Base-by-base conservation (phyloP, 257 asterid genomes). In the Solanum piurae region DNA sequence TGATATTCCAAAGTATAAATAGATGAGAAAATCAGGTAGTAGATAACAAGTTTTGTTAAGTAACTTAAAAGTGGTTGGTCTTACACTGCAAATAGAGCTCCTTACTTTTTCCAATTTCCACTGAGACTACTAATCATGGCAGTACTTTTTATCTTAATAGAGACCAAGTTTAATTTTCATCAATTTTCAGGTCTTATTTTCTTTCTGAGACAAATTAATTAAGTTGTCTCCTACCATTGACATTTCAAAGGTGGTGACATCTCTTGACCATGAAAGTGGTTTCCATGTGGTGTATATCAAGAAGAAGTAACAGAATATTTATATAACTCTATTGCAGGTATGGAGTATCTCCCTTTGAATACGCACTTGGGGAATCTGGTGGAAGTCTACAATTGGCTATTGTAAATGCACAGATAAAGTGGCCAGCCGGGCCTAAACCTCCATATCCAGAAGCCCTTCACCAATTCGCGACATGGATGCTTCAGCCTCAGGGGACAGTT, bases 391-490 rank as follows among this genome's bases (percentile, higher is more conserved):
- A 97, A 90, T 92, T 97, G 89, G 99, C 99, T 69, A 92, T 96
- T 72, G 96, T 96, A 86, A 97, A 96, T 89, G 95, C 98, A 76
- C 99, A 97, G 91, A 89, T 97, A 88, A 96, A 96, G 87, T 97
- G 99, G 99, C 99, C 99, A 4, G 88, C 89, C 1, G 98, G 98
- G 34, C 98, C 96, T 46, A 95, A 91, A 36, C 96, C 99, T 84
- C 94, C 98, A 25, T 97, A 94, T 68, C 99, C 99, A 2, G 98
- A 94, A 29, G 95, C 99, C 12, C 96, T 97, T 84, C 99, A 93
- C 91, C 99, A 96, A 92, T 97, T 97, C 40, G 96, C 96, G 87
- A 96, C 94, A 82, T 97, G 99, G 99, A 96, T 97, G 99, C 94
- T 97, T 87, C 99, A 97, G 93, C 98, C 99, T 73, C 99, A 95